phyloP scores from a whole-genome alignment of 495 filamentous ascomycete genomes.

The Penicillium manginii region DNA sequence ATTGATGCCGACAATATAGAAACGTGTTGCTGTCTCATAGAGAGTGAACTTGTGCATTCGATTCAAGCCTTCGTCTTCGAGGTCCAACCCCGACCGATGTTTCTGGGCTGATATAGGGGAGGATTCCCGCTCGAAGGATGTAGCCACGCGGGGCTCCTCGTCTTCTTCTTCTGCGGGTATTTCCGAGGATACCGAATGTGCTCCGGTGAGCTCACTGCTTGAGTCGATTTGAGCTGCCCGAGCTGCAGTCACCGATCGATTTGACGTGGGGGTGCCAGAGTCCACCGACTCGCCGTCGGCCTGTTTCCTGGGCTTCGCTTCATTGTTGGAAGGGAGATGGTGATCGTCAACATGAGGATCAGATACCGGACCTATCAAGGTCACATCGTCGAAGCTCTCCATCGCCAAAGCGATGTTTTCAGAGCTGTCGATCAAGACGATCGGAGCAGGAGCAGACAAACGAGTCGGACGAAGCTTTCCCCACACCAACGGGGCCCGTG shows the following conservation, averaged over 20 bases:
- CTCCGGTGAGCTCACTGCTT: constrained; percentile 19
- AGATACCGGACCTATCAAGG: constrained; percentile 28
- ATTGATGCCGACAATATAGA: constrained; percentile 92
- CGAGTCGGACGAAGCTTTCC: constrained; percentile 17
- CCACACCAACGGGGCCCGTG: constrained; percentile 14
- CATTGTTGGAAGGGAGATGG: constrained; percentile 12
- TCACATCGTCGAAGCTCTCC: constrained; percentile 47
- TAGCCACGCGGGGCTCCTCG: constrained; percentile 47
- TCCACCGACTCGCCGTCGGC: constrained; percentile 13
- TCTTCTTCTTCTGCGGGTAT: constrained; percentile 39
- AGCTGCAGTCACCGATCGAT: constrained; percentile 16
- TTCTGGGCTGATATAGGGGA: constrained; percentile 42
- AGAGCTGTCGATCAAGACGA: constrained; percentile 2
- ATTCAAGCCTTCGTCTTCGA: constrained; percentile 69
- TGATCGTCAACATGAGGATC: constrained; percentile 23
- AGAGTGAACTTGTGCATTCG: constrained; percentile 95
- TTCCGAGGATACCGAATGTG: constrained; percentile 19
- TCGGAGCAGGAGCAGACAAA: background rate
- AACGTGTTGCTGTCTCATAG: constrained; percentile 90
- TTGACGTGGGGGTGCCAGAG: constrained; percentile 20
- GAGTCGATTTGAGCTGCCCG: constrained; percentile 11
- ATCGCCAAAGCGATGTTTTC: constrained; percentile 18
- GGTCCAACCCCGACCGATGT: constrained; percentile 57
- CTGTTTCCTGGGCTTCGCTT: constrained; percentile 19
- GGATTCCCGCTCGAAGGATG: constrained; percentile 48